Percentiles rank a stretch among this genome's conserved stretches.
These are phyloP conservation scores for Macroventuria anomochaeta DNA, from an alignment of 2,329 filamentous ascomycete genomes.

Conservation along the genomic window DNA sequence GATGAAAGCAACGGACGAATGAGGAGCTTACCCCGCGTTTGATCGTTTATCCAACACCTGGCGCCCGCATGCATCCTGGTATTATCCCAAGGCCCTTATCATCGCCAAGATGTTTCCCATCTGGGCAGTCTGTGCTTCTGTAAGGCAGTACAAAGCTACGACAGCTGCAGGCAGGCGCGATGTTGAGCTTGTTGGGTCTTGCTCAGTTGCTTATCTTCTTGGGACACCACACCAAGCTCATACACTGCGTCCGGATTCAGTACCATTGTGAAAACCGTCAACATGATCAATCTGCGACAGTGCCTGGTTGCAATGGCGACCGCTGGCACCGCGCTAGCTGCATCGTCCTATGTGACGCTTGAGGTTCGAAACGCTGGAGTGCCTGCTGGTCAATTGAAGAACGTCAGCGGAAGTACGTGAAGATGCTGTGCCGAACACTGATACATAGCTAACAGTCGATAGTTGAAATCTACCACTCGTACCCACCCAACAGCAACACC, in stretches of 20 bases:
- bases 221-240: not conserved
- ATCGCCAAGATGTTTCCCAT: not conserved
- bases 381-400: conserved; percentile 29
- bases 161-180: not conserved
- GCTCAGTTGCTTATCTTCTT: not conserved
- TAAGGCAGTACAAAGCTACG: conserved; percentile 7
- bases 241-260: not conserved
- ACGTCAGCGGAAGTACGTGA: conserved; percentile 33
- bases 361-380: conserved; percentile 24
- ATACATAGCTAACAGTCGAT: not conserved
- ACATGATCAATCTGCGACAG: conserved; percentile 9
- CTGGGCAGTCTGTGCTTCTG: conserved; percentile 15
- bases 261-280: not conserved
- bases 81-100: conserved; percentile 1
- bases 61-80: not conserved
- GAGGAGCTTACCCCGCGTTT: conserved; percentile 7
- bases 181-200: not conserved
- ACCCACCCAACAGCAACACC: conserved; percentile 24
- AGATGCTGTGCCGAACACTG: not conserved
- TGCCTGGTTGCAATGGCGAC: conserved; percentile 7
- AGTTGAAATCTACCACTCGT: conserved; percentile 32
- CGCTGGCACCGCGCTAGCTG: conserved; percentile 3
- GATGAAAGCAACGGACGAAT: conserved; percentile 6
- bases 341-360: conserved; percentile 13
- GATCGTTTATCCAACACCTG: conserved; percentile 1